These are phyloP conservation scores for Boletus tomentosulus DNA, from an alignment of 768 basidiomycete genomes.

Conservation along the genomic window DNA sequence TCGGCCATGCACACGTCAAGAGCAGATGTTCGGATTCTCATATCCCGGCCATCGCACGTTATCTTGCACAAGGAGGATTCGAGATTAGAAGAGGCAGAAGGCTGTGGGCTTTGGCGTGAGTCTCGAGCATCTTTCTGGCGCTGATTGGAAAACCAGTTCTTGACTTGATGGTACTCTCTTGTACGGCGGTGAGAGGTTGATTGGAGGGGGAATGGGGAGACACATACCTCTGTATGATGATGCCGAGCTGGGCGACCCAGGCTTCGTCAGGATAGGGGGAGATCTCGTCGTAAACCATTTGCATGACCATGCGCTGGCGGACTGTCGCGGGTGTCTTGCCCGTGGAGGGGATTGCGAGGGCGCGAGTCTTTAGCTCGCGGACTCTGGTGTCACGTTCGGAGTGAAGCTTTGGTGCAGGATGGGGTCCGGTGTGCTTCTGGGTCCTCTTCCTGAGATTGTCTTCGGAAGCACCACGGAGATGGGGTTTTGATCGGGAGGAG, in stretches of 20 bases:
- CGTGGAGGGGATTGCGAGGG: constrained; percentile 31
- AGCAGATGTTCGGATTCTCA: constrained; percentile 48
- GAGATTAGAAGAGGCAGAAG: constrained; percentile 29
- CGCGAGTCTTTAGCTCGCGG: constrained; percentile 30
- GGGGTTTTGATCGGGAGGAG: constrained; percentile 25
- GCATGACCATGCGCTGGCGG: constrained; percentile 53
- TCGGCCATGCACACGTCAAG: constrained; percentile 39
- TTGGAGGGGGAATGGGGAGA: neutral
- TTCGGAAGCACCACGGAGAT: constrained; percentile 21
- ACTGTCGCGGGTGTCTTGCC: constrained; percentile 48
- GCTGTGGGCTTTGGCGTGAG: constrained; percentile 33
- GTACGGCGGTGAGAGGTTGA: constrained; percentile 3
- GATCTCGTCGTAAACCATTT: constrained; percentile 62
- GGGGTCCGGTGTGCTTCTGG: constrained; percentile 21
- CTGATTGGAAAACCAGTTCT: constrained; percentile 68
- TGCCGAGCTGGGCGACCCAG: constrained; percentile 56
- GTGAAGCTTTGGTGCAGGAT: constrained; percentile 17
- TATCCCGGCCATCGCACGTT: constrained; percentile 34
- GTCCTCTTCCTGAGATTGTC: constrained; percentile 27
- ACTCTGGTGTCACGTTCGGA: constrained; percentile 31
- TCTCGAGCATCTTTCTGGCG: constrained; percentile 45
- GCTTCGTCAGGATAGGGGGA: constrained; percentile 61
- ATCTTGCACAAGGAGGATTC: constrained; percentile 34
- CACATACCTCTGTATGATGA: constrained; percentile 51
- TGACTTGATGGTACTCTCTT: constrained; percentile 58